These are phyloP conservation scores for Monosporascus sp. DNA, from an alignment of 2,329 filamentous ascomycete species.

Conservation along the genomic window DNA sequence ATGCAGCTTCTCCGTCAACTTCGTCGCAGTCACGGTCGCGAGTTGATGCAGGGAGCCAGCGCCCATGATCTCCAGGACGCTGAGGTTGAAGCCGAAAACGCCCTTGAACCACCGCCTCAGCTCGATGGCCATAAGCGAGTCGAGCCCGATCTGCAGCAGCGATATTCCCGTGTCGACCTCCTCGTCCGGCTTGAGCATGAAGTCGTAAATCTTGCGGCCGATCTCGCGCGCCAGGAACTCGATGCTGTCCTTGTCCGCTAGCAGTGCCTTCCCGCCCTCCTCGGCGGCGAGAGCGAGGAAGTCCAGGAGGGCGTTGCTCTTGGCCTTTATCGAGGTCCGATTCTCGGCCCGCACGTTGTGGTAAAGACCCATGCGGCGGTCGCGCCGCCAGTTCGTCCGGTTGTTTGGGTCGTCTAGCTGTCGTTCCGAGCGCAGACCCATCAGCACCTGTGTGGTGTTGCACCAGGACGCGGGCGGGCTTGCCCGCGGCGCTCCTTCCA, in stretches of 20 bases:
- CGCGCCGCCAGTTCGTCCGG: constrained; percentile 22
- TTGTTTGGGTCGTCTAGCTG: constrained; percentile 19
- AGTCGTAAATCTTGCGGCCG: constrained; percentile 18
- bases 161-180: constrained; percentile 14
- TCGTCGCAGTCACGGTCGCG: constrained; percentile 8
- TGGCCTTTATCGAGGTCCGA: constrained; percentile 3
- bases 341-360: constrained; percentile 16
- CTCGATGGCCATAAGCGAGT: constrained; percentile 28
- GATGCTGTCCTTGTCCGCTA: constrained; percentile 6
- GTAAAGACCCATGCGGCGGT: constrained; percentile 23
- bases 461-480: constrained; percentile 5
- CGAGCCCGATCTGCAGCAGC: constrained; percentile 24
- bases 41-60: constrained; percentile 11
- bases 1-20: constrained; percentile 12
- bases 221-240: constrained; percentile 17
- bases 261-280: constrained; percentile 5
- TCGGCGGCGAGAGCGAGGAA: constrained; percentile 11
- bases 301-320: constrained; percentile 15
- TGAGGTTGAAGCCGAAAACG: constrained; percentile 19
- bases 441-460: constrained; percentile 15
- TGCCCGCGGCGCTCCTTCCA: not conserved
- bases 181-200: constrained; percentile 13
- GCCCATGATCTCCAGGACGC: constrained; percentile 16
- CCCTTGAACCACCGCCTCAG: constrained; percentile 26
- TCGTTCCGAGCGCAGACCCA: constrained; percentile 18